phyloP scores from a whole-genome alignment of 306 rosid species.

The Cucurbita ficifolia region DNA sequence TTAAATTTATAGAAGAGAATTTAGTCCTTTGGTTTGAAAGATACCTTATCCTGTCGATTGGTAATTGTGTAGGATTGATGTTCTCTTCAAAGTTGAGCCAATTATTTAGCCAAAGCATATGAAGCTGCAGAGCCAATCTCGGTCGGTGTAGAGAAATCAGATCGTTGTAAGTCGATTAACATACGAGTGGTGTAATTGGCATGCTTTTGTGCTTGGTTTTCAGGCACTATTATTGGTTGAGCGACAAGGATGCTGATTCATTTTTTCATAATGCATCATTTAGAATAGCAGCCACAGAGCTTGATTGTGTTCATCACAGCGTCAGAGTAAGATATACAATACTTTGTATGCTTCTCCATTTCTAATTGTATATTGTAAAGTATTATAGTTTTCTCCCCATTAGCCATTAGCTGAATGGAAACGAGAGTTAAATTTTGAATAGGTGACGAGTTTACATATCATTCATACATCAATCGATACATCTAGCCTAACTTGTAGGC shows the following conservation, averaged over 20 bases:
- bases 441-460: too few species aligned
- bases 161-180: neutral
- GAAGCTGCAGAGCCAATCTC: neutral
- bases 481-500: too few species aligned
- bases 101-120: neutral
- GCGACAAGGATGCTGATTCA: neutral
- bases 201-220: neutral
- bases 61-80: neutral
- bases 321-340: neutral
- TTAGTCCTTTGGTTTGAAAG: neutral
- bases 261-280: slow-evolving; percentile 6
- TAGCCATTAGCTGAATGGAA: too few species aligned
- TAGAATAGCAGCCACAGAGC: neutral
- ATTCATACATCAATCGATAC: too few species aligned
- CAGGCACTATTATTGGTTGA: neutral
- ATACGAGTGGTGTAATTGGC: neutral
- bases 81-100: neutral
- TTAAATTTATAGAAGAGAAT: neutral
- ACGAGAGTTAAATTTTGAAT: too few species aligned
- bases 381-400: neutral
- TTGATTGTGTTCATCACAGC: neutral
- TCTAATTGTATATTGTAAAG: neutral
- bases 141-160: neutral
- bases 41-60: neutral
- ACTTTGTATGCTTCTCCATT: neutral